Conservation (phyloP, 345 rosid species). For the Citrus reticulata region DNA sequence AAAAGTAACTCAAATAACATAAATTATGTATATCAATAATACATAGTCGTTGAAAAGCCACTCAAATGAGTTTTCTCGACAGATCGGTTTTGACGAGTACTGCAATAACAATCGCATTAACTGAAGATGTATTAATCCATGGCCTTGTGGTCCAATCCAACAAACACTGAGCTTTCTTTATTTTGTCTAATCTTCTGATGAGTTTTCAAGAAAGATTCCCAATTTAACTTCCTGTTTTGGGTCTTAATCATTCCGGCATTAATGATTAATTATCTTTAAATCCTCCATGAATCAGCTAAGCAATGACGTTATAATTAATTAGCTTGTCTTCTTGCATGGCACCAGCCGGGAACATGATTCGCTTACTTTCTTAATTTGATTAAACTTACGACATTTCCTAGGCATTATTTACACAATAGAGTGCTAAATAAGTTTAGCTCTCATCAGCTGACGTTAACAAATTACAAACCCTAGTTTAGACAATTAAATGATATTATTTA, state of each 20-base stretch:
- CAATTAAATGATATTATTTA: background rate
- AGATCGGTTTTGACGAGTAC: background rate
- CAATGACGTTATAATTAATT: conserved; percentile 8
- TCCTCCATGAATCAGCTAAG: conserved; percentile 5
- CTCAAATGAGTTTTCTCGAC: background rate
- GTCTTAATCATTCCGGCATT: conserved; percentile 1
- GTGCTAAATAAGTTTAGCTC: background rate
- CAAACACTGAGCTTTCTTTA: background rate
- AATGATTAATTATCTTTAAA: background rate
- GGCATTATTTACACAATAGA: background rate
- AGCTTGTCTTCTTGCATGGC: conserved; percentile 11
- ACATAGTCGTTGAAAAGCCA: background rate
- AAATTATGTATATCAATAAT: no score
- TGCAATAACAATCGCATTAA: background rate
- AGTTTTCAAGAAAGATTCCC: background rate
- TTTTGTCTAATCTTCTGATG: background rate
- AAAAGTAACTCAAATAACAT: no score
- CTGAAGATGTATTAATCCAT: background rate
- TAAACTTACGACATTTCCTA: background rate
- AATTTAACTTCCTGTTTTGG: background rate
- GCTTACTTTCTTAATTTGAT: background rate
- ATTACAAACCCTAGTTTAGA: background rate
- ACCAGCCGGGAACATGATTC: background rate
- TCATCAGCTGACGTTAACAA: background rate
- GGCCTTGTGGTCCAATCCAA: conserved; percentile 8